These are phyloP conservation scores for Rhodotorula sp. DNA, from an alignment of 1,284 basidiomycete genomes.

Conservation along the genomic window DNA sequence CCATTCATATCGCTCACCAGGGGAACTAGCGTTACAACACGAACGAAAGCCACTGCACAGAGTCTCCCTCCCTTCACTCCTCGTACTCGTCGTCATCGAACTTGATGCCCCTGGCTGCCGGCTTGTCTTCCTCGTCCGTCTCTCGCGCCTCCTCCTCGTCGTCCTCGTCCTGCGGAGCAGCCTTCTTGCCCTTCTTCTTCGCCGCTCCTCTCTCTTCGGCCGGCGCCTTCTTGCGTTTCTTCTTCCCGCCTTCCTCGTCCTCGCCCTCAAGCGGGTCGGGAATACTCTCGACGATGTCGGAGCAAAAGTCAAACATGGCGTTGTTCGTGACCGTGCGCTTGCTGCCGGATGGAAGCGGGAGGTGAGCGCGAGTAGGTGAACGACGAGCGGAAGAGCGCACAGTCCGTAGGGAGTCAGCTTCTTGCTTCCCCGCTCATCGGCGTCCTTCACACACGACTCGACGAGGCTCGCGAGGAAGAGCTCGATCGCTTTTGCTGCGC, in stretches of 20 bases:
- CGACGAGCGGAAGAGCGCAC: constrained; percentile 58
- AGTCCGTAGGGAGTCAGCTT: constrained; percentile 92
- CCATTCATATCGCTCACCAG: not conserved
- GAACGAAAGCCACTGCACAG: not conserved
- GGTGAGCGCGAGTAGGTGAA: not conserved
- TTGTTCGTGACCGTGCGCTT: constrained; percentile 90
- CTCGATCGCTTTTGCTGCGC: constrained; percentile 88
- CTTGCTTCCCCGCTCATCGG: constrained; percentile 74
- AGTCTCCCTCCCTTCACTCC: not conserved
- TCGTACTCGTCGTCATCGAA: constrained; percentile 5
- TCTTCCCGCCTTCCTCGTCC: constrained; percentile 52
- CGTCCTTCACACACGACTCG: constrained; percentile 78
- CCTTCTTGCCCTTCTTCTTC: constrained; percentile 3
- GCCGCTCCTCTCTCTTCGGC: constrained; percentile 43
- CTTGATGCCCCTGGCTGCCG: not conserved
- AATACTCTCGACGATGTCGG: constrained; percentile 86
- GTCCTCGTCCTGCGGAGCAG: constrained; percentile 6
- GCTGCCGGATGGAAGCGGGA: constrained; percentile 54
- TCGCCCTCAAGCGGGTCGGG: constrained; percentile 68
- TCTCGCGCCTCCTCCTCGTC: constrained; percentile 14
- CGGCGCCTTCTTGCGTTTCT: constrained; percentile 44
- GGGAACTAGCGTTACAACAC: too few relatives aligned
- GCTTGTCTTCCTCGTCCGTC: not conserved
- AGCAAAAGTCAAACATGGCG: constrained; percentile 90
- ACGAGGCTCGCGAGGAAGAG: constrained; percentile 87